Conservation (phyloP, 1,139 yeast species). For the Protomyces gravidus region DNA sequence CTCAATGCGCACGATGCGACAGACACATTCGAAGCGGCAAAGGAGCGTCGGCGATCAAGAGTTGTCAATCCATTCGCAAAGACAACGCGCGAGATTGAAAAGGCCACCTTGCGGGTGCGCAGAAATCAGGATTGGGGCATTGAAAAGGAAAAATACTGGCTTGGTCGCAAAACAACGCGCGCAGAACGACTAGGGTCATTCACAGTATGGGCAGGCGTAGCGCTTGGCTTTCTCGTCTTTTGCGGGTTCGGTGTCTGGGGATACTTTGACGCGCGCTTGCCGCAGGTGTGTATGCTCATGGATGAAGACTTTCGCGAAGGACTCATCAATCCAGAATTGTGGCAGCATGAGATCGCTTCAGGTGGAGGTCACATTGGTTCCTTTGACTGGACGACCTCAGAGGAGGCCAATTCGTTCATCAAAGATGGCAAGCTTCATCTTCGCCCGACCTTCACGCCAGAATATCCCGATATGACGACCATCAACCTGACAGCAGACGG, state of each 20-base stretch:
- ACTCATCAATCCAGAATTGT: conserved; percentile 16
- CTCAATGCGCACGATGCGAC: background rate
- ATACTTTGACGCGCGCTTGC: conserved; percentile 9
- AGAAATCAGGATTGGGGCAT: conserved; percentile 14
- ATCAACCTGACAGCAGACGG: conserved; percentile 32
- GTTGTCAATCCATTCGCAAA: conserved; percentile 3
- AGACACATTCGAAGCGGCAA: background rate
- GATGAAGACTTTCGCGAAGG: conserved; percentile 31
- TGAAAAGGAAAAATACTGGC: conserved; percentile 22
- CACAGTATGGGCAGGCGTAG: conserved; percentile 11
- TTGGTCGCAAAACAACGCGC: conserved; percentile 6
- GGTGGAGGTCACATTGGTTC: conserved; percentile 33
- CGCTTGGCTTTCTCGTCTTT: conserved; percentile 7
- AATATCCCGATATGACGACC: conserved; percentile 31
- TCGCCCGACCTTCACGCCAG: conserved; percentile 32
- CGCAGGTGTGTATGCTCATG: conserved; percentile 29
- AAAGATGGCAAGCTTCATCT: conserved; percentile 31
- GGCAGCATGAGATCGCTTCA: conserved; percentile 31
- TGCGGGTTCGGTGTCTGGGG: conserved; percentile 11
- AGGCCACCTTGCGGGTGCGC: conserved; percentile 14
- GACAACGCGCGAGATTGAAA: conserved; percentile 19
- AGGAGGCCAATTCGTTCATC: conserved; percentile 30
- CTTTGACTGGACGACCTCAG: conserved; percentile 32
- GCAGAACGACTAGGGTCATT: conserved; percentile 9
- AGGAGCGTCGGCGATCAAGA: background rate